Evolutionary conservation across 257 asterid species (phyloP), one percentile per base, ranked within the genome.

Genomic region (Striga asiatica): DNA sequence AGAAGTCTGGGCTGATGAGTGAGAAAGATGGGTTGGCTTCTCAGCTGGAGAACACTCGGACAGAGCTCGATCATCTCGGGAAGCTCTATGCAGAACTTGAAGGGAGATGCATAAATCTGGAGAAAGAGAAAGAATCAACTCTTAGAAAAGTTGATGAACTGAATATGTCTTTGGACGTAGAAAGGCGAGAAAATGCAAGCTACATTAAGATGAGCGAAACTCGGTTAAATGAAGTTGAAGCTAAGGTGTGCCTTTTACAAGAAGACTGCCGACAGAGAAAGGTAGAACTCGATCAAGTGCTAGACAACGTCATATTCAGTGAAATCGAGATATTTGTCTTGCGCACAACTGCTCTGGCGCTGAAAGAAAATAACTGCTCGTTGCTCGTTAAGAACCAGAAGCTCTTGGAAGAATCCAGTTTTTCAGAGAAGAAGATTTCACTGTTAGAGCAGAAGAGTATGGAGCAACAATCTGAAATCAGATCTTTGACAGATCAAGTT

Each of bases 281-380:
- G 64, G 50, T 61, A 73, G 93, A 84, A 66, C 80, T 78, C 47
- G 93, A 88, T 50, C 66, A 56, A 62, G 80, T 77, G 66, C 66
- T 78, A 18, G 84, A 80, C 41, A 71, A 68, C 45, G 80, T 81
- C 52, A 59, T 81, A 13, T 72, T 71, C 45, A 76, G 76, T 34
- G 81, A 87, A 62, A 69, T 75, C 28, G 94, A 82, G 78, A 80
- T 78, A 50, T 76, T 78, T 61, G 71, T 85, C 52, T 56, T 92
- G 27, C 76, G 66, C 56, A 66, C 50, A 53, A 64, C 82, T 64
- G 76, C 79, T 47, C 69, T 56, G 52, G 88, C 77, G 55, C 65
- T 88, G 72, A 76, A 80, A 60, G 95, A 78, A 66, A 58, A 60
- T 56, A 76, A 74, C 25, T 34, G 45, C 66, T 71, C 69, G 50